Conservation (phyloP, 2,329 filamentous ascomycete species). For the Colletotrichum sp. region DNA sequence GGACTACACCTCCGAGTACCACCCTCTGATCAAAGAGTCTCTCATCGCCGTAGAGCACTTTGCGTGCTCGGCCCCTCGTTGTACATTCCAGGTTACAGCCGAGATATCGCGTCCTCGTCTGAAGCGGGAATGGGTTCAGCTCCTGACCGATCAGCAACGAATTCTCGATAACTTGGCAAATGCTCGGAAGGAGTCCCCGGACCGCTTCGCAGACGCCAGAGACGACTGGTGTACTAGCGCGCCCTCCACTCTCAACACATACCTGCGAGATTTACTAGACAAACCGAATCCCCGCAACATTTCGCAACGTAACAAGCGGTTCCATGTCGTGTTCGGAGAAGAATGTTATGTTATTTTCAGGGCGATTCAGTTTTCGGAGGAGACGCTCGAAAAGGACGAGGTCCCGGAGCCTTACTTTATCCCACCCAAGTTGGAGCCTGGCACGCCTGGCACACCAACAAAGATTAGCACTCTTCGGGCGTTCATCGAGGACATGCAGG, state of each 20-base stretch:
- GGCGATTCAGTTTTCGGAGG: conserved; percentile 53
- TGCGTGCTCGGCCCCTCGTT: conserved; percentile 45
- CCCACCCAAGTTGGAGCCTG: conserved; percentile 32
- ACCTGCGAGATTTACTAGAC: conserved; percentile 54
- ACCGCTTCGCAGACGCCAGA: conserved; percentile 49
- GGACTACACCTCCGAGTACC: not conserved
- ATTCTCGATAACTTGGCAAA: conserved; percentile 43
- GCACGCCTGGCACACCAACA: conserved; percentile 35
- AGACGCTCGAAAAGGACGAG: conserved; percentile 38
- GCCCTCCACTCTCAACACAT: conserved; percentile 52
- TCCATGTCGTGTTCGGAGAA: conserved; percentile 56
- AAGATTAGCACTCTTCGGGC: conserved; percentile 46
- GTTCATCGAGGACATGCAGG: conserved; percentile 54
- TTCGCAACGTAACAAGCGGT: conserved; percentile 62
- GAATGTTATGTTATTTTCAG: conserved; percentile 54
- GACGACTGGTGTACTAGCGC: conserved; percentile 45
- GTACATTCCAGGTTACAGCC: conserved; percentile 47
- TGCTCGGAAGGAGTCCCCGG: conserved; percentile 49
- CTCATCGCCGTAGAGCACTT: conserved; percentile 8
- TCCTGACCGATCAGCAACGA: conserved; percentile 50
- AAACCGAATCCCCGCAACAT: conserved; percentile 45
- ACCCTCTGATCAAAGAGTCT: conserved; percentile 34
- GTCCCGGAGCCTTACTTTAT: conserved; percentile 43
- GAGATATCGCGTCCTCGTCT: conserved; percentile 57
- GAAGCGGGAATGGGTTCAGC: conserved; percentile 41